Evolutionary conservation across 1,284 basidiomycete genomes (phyloP), one percentile per base, ranked within the genome.

Genomic region (Boletus holoroseus): DNA sequence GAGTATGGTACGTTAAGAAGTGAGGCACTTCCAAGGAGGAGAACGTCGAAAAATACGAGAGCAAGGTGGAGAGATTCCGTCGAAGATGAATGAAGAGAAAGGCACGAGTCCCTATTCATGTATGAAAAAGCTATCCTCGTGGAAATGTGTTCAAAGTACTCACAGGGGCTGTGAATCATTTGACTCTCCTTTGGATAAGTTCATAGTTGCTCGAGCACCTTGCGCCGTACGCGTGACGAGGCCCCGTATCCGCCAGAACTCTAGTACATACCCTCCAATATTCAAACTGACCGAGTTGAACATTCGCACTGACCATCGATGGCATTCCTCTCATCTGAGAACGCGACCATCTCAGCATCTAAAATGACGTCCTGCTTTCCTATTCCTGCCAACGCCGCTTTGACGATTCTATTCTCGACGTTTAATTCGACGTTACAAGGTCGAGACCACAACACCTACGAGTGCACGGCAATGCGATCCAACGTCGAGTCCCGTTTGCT

Each of bases 281-380:
- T 36, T 37, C 32, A 35, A 47, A 16, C 30, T 16, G 12, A 15
- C 35, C 5, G 26, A n/a, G 2, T 22, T 22, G 16, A 50, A 26
- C 13, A 40, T 48, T 31, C n/a, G 37, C 36, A 57, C 69, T 44
- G 54, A 84, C 85, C 85, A 52, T 86, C 83, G 34, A 88, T 74
- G 20, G 68, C 66, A 22, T 72, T 50, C 18, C 64, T 62, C 0
- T 64, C 68, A 24, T 83, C 84, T 42, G 85, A 79, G 65, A 78
- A 94, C 0, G 88, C 83, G 5, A 94, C 83, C 79, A 94, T 90
- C 68, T 95, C 92, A 0, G 90, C 90, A 63, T 95, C 92, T 0
- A 94, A 68, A 16, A 94, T 82, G 28, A 88, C 67, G 51, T 79
- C 79, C 40, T 67, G 64, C 54, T 64, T 68, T 24, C 58, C 64